A percentile compares a stretch with the other conserved stretches of the same genome.
These are phyloP conservation scores for Sporothrix phasma DNA, from an alignment of 2,329 filamentous ascomycete genomes.

Conservation along the genomic window DNA sequence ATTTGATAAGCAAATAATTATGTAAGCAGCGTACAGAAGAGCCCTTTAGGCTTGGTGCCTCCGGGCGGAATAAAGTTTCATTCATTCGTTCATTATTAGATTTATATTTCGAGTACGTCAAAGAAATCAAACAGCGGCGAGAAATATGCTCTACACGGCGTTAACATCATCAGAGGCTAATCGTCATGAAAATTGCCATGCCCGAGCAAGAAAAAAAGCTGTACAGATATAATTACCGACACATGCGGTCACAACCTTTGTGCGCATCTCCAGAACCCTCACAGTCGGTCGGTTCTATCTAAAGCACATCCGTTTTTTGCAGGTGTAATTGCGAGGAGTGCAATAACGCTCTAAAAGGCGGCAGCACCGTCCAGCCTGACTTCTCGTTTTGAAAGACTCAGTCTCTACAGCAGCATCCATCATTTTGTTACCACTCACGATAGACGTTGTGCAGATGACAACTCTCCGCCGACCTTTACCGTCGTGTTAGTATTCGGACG, in stretches of 20 bases:
- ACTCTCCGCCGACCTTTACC: conserved; percentile 47
- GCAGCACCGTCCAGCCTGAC: not conserved
- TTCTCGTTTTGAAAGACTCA: conserved; percentile 46
- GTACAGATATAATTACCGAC: not conserved
- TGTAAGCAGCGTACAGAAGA: too few species aligned
- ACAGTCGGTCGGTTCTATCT: too few species aligned
- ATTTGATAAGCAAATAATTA: too few species aligned
- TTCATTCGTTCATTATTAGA: too few species aligned
- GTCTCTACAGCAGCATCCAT: conserved; percentile 78
- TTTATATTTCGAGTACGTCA: too few species aligned
- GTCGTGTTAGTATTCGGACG: not conserved
- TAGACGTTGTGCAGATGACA: conserved; percentile 83
- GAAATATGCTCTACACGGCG: too few species aligned
- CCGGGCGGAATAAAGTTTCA: too few species aligned
- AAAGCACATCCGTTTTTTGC: not conserved
- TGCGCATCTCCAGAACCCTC: not conserved
- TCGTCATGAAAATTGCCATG: not conserved
- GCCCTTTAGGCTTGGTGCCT: too few species aligned
- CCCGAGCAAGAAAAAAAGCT: not conserved
- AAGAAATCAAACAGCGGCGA: too few species aligned
- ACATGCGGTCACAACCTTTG: not conserved
- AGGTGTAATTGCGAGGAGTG: not conserved
- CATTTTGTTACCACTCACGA: conserved; percentile 81
- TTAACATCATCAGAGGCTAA: not conserved
- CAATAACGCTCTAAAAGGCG: not conserved